Evolutionary conservation across 345 rosid species (phyloP), one percentile per base, ranked within the genome.

Genomic region (Laguncularia racemosa): DNA sequence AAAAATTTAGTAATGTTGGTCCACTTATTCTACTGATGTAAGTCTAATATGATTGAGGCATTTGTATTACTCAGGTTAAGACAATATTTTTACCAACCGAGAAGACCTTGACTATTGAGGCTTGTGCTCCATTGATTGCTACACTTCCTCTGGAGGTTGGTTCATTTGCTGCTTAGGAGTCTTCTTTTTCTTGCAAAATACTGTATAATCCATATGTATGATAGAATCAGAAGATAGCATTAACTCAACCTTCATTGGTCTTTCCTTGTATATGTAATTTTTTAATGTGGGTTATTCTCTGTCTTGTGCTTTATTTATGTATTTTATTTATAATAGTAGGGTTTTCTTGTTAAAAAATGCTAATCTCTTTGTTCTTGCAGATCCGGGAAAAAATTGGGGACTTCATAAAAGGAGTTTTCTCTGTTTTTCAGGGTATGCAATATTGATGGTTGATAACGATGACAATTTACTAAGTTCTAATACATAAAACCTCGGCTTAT

Each of bases 101-200:
- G 57, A 87, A 85, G 72, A 53, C 78, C 28, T 75, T 89, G 86
- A 78, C 85, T 1, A 73, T 53, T 47, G 89, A 89, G 49, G 78
- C 78, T 14, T 89, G 90, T 72, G 97, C 99, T 58, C 99, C 99
- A 21, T 67, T 89, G 73, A 87, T 93, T 70, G 96, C 97, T 58
- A 93, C 96, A 21, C 95, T 93, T 68, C 96, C 97, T 66, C 75
- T 93, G 73, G 97, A 93, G 89, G 96, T 81, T 57, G 64, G 70
- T 75, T 58, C 44, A 19, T 16, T 44, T 60, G 20, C 50, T 59
- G 55, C 33, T 15, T 50, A 5, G 13, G 14, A 17, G 23, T 45
- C 6, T 18, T 19, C 20, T 3, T 14, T n/a, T 19, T 19, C 14
- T 18, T 26, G 23, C 10, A 6, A 19, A 51, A 14, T 51, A 17